Percentiles rank a stretch among this genome's conserved stretches.
phyloP scores from a whole-genome alignment of 2,329 filamentous ascomycete genomes.

The Colletotrichum sp. region DNA sequence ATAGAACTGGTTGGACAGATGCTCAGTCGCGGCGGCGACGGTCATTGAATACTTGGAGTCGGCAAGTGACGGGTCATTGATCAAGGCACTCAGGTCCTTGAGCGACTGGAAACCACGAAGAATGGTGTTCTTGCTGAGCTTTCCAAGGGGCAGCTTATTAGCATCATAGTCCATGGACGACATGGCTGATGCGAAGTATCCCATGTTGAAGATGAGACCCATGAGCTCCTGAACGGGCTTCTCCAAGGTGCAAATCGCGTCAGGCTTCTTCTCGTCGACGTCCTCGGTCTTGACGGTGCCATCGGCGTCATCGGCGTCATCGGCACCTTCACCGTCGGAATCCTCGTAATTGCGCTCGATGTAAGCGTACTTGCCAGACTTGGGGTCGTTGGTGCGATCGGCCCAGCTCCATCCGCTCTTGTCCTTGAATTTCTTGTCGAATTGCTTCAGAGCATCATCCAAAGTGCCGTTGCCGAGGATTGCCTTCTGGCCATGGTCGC shows the following conservation, averaged over 20 bases:
- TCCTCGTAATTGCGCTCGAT: conserved; percentile 81
- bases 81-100: conserved; percentile 73
- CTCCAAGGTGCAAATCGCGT: conserved; percentile 61
- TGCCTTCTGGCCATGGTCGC: conserved; percentile 58
- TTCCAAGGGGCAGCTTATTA: conserved; percentile 82
- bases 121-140: conserved; percentile 81
- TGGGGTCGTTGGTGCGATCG: conserved; percentile 59
- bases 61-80: conserved; percentile 60
- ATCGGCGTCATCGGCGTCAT: conserved; percentile 24
- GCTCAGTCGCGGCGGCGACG: conserved; percentile 53
- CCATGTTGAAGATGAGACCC: conserved; percentile 82
- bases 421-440: conserved; percentile 66
- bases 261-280: conserved; percentile 27
- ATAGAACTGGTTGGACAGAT: conserved; percentile 80
- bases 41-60: conserved; percentile 43
- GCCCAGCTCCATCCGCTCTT: conserved; percentile 65
- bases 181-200: conserved; percentile 74
- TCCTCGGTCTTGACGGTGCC: conserved; percentile 28
- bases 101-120: conserved; percentile 76
- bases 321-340: conserved; percentile 53
- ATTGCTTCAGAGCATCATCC: conserved; percentile 50
- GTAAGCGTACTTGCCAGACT: conserved; percentile 77
- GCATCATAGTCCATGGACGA: conserved; percentile 71
- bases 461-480: conserved; percentile 47
- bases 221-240: conserved; percentile 71